Conservation (phyloP, 345 rosid genomes). For the Salix caprea region DNA sequence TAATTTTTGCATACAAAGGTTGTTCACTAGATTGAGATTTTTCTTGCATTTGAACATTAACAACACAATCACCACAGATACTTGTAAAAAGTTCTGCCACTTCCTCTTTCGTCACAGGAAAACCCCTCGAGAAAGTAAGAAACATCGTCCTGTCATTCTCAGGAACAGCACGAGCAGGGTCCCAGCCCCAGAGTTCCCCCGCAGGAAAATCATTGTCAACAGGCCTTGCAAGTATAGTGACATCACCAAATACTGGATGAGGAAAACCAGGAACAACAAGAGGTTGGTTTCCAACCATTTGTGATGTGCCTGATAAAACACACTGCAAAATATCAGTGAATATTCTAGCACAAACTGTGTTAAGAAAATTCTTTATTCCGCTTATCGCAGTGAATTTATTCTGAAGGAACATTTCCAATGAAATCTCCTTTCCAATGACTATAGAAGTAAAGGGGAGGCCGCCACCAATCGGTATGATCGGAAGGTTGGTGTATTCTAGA, state of each 20-base stretch:
- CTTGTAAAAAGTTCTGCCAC: conserved; percentile 31
- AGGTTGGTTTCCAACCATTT: background rate
- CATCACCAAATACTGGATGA: conserved; percentile 34
- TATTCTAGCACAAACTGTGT: conserved; percentile 26
- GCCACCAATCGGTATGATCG: background rate
- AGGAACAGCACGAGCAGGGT: conserved; percentile 2
- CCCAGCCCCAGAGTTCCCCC: conserved; percentile 42
- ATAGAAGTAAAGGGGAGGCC: conserved; percentile 25
- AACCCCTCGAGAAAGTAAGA: conserved; percentile 45
- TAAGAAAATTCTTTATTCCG: conserved; percentile 40
- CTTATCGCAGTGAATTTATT: conserved; percentile 31
- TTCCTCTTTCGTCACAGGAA: conserved; percentile 38
- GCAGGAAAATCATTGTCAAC: conserved; percentile 12
- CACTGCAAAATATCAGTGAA: conserved; percentile 35
- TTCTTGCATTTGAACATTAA: conserved; percentile 33
- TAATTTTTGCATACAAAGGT: conserved; percentile 40
- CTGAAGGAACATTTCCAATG: conserved; percentile 22
- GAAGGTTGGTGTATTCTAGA: conserved; percentile 11
- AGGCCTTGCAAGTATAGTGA: conserved; percentile 24
- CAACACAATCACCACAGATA: conserved; percentile 28
- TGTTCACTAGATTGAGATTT: conserved; percentile 19
- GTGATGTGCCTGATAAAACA: conserved; percentile 4
- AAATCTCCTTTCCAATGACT: conserved; percentile 22
- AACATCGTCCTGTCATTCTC: conserved; percentile 46
- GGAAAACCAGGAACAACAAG: conserved; percentile 39